These are phyloP conservation scores for Haplosporangium sp. DNA, from an alignment of 371 early-diverging fungal genomes.

Conservation along the genomic window DNA sequence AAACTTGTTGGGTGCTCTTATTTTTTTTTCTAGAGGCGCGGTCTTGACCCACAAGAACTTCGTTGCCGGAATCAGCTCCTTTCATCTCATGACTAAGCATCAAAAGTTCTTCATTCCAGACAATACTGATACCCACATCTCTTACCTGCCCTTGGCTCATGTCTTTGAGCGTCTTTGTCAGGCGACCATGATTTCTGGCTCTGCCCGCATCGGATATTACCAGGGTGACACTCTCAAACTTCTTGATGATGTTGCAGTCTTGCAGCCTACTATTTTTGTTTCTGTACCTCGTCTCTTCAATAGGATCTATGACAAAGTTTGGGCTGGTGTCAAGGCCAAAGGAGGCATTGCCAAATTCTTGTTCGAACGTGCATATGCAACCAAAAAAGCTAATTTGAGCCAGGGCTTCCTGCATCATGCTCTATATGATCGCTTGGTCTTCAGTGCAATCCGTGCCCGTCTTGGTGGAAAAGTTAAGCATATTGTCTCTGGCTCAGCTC, in stretches of 20 bases:
- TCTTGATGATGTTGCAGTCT: slow-evolving; percentile 89
- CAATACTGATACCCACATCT: slow-evolving; percentile 90
- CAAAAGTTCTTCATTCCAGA: slow-evolving; percentile 72
- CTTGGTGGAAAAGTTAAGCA: slow-evolving; percentile 92
- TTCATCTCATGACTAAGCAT: slow-evolving; percentile 65
- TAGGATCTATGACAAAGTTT: slow-evolving; percentile 95
- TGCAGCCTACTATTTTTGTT: slow-evolving; percentile 94
- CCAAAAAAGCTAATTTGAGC: slow-evolving; percentile 81
- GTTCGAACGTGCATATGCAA: slow-evolving; percentile 82
- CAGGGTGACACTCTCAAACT: slow-evolving; percentile 90
- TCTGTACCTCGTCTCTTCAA: slow-evolving; percentile 98
- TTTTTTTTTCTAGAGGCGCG: slow-evolving; percentile 68
- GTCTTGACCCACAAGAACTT: slow-evolving; percentile 88
- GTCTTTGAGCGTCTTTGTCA: slow-evolving; percentile 83
- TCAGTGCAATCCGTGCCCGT: slow-evolving; percentile 81
- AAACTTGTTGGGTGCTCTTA: too few species aligned
- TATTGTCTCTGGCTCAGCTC: slow-evolving; percentile 88
- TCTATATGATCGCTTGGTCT: slow-evolving; percentile 89
- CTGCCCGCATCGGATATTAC: slow-evolving; percentile 83
- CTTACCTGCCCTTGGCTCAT: slow-evolving; percentile 95
- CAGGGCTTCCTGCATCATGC: slow-evolving; percentile 69
- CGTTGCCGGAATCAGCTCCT: slow-evolving; percentile 36
- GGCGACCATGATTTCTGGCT: slow-evolving; percentile 61
- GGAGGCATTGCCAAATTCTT: slow-evolving; percentile 80
- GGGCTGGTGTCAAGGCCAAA: slow-evolving; percentile 83